Percentiles rank a stretch among this genome's conserved stretches.
Conservation (phyloP, 257 asterid species). For the Solanum pimpinellifolium region DNA sequence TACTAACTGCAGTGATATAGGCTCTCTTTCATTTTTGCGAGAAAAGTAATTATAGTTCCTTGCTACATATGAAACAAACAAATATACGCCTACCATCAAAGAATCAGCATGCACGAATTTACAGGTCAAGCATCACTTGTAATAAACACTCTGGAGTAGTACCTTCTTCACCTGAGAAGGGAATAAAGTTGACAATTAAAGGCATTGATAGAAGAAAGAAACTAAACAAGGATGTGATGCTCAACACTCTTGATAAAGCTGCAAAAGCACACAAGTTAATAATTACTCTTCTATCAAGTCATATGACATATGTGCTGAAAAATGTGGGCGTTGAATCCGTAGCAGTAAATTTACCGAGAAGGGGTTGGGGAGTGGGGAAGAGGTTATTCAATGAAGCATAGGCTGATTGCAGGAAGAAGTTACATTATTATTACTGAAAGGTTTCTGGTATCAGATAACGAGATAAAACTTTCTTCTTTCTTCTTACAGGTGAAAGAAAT, state of each 20-base stretch:
- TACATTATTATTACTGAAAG: not conserved
- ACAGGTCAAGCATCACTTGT: not conserved
- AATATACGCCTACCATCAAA: not conserved
- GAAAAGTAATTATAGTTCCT: not conserved
- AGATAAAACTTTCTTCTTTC: not conserved
- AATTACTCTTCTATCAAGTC: not conserved
- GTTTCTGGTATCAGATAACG: not conserved
- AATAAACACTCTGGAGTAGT: not conserved
- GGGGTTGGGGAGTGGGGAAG: not conserved
- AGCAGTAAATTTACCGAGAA: not conserved
- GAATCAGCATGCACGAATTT: not conserved
- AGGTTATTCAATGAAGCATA: not conserved
- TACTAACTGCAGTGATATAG: not conserved
- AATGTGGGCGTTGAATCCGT: not conserved
- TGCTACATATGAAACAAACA: not conserved
- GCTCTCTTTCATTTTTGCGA: not conserved
- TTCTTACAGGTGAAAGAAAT: not conserved
- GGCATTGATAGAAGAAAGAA: not conserved
- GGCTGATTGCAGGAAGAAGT: not conserved
- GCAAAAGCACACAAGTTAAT: not conserved
- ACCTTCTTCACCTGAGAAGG: not conserved
- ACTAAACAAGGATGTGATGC: not conserved
- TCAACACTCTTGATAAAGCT: not conserved
- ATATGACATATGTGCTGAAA: not conserved
- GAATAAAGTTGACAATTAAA: not conserved